Base-by-base conservation (phyloP, 2,329 filamentous ascomycete species). In the Aspergillus sp. region DNA sequence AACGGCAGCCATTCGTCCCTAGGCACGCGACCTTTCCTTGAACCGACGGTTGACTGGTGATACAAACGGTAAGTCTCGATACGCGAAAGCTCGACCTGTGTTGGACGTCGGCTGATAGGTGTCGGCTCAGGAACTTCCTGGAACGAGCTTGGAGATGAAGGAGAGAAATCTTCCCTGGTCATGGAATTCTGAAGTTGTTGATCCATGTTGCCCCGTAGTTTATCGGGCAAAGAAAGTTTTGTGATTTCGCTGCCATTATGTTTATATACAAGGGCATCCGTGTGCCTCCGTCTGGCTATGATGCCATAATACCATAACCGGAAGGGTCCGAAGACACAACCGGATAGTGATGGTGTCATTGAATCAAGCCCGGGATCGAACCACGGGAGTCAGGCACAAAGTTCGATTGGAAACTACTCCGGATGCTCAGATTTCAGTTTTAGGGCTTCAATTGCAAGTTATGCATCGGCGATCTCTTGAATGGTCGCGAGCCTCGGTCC, bases 51-150 rank as follows among this genome's bases (percentile, higher is more conserved):
- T 0, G 61, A 59, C 22, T 52, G 46, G 4, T 62, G 60, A 19
- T 62, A 59, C 3, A 60, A 48, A n/a, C 55, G 53, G 17, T 56
- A 57, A 4, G 58, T 61, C 10, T 63, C 51, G 39, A 62, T 62
- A n/a, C 60, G 59, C 25, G 60, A 57, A 25, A 63, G 45, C 19
- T 62, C 59, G 27, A 63, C 53, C n/a, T 50, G 54, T 7, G 54
- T 61, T 20, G 53, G 52, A 7, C 53, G 59, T 2, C 59, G 60
- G 32, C 49, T 53, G 27, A 57, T 25, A 10, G 41, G 48, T 5
- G 39, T 37, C 3, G 47, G n/a, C 6, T 37, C 47, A 7, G 41
- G 20, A 32, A 43, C 37, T 9, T 41, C 35, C 7, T 39, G 15
- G 33, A 37, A 9, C 6, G n/a, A n/a, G 33, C 33, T 19, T 12